These are phyloP conservation scores for Suhomyces wounanorum DNA, from an alignment of 1,139 yeast genomes.

Conservation along the genomic window DNA sequence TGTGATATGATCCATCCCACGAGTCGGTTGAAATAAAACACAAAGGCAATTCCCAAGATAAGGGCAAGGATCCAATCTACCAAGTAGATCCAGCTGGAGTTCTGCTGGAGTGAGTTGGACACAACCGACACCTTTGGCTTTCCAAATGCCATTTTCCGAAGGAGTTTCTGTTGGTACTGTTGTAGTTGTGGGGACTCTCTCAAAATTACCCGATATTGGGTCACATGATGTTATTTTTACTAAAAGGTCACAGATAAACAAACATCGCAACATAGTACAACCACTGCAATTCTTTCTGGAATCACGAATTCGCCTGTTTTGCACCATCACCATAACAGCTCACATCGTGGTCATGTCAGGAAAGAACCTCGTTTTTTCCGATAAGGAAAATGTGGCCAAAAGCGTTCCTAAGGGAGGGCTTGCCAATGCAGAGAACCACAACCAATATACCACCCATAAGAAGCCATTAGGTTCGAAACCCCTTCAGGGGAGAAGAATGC, in stretches of 20 bases:
- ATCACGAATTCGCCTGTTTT: not conserved
- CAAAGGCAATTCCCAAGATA: constrained; percentile 59
- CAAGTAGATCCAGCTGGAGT: constrained; percentile 79
- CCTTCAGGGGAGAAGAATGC: constrained; percentile 6
- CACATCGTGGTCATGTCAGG: not conserved
- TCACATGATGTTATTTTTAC: not conserved
- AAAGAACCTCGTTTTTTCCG: constrained; percentile 12
- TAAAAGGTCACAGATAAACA: constrained; percentile 3
- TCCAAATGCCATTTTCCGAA: constrained; percentile 24
- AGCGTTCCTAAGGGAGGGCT: constrained; percentile 4
- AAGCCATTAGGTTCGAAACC: constrained; percentile 8
- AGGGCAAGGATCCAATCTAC: constrained; percentile 79
- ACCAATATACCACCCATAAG: constrained; percentile 4
- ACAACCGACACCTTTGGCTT: constrained; percentile 28
- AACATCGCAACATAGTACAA: constrained; percentile 1
- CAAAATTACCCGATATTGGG: not conserved
- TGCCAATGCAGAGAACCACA: constrained; percentile 10
- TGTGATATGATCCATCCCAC: constrained; percentile 63
- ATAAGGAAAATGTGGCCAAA: constrained; percentile 14
- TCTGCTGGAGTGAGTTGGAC: constrained; percentile 25
- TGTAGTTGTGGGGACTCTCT: not conserved
- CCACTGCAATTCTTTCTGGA: not conserved
- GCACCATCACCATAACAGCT: not conserved
- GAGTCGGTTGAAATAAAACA: constrained; percentile 76
- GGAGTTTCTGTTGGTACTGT: not conserved